Evolutionary conservation across 1,139 yeast genomes (phyloP).

Genomic region (Barnettozyma hawaiiensis): DNA sequence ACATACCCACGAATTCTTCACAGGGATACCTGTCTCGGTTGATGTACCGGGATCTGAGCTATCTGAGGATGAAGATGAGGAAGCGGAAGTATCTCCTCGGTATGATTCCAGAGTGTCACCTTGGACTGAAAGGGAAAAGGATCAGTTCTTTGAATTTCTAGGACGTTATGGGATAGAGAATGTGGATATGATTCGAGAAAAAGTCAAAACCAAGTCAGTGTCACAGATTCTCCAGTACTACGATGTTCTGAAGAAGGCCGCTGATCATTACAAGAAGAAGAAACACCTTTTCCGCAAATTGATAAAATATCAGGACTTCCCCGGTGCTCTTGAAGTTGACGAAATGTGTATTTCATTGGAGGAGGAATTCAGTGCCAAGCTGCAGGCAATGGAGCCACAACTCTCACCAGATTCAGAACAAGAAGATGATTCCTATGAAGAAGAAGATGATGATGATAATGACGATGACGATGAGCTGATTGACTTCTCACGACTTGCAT

Average conservation of each 20-base stretch:
- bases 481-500: constrained; percentile 3
- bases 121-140: constrained; percentile 26
- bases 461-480: constrained; percentile 1
- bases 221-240: constrained; percentile 37
- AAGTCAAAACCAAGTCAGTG: constrained; percentile 32
- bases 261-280: constrained; percentile 23
- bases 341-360: constrained; percentile 34
- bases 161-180: constrained; percentile 37
- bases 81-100: constrained; percentile 15
- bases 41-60: background rate
- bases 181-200: constrained; percentile 30
- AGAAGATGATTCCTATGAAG: too few relatives aligned
- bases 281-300: constrained; percentile 16
- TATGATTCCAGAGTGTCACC: background rate
- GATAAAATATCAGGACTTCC: constrained; percentile 34
- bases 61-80: constrained; percentile 16
- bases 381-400: background rate
- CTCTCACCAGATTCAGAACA: background rate
- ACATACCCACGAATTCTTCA: constrained; percentile 8
- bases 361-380: constrained; percentile 29
- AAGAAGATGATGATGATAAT: too few relatives aligned
- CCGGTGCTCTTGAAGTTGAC: constrained; percentile 41
- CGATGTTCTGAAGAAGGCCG: constrained; percentile 27
- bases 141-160: constrained; percentile 27
- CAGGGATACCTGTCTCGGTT: background rate